Base-by-base conservation (phyloP, 2,329 filamentous ascomycete genomes). In the Colletotrichum liaoningense region DNA sequence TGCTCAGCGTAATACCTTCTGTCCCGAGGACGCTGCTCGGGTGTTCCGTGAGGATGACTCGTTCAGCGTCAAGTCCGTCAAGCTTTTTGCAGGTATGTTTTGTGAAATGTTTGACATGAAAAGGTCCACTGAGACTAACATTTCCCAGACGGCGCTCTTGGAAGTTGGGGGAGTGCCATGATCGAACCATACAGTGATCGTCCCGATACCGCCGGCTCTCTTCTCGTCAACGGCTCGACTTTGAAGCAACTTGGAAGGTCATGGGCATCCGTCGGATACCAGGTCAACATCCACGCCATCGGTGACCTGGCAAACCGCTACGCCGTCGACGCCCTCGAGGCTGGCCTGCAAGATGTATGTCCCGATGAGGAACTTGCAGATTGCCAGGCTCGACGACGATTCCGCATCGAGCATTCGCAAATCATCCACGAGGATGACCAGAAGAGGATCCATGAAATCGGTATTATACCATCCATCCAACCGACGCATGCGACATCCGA, bases 251-350 rank as follows among this genome's bases (percentile, higher is more conserved):
- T 93, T 11, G 85, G 91, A 3, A 82, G 81, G 12, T 80, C 87
- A 33, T 94, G 92, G 92, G 88, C 91, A 19, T 81, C 81, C 2
- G 86, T 85, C 46, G 90, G 90, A 14, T 93, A 87, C 77, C 92
- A 94, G 78, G 91, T 94, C 69, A 93, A 92, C 78, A 92, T 94
- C 73, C 92, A 94, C 79, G 92, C 92, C 60, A 94, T 94, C 71
- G 92, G 92, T 9, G 92, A 94, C 79, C 84, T 89, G 5, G 92
- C 92, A 19, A 93, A 93, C 78, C 87, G 91, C 30, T 84, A 90
- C 38, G 90, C 91, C 69, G 82, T 94, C 57, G 88, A 93, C 76
- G 91, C 92, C 9, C 87, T 93, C 64, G 86, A 89, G 59, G 83
- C 85, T 7, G 88, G 90, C 11, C 85, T 93, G 5, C 80, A 83